phyloP scores from a whole-genome alignment of 2,329 filamentous ascomycete genomes.

The Xylaria arbuscula region DNA sequence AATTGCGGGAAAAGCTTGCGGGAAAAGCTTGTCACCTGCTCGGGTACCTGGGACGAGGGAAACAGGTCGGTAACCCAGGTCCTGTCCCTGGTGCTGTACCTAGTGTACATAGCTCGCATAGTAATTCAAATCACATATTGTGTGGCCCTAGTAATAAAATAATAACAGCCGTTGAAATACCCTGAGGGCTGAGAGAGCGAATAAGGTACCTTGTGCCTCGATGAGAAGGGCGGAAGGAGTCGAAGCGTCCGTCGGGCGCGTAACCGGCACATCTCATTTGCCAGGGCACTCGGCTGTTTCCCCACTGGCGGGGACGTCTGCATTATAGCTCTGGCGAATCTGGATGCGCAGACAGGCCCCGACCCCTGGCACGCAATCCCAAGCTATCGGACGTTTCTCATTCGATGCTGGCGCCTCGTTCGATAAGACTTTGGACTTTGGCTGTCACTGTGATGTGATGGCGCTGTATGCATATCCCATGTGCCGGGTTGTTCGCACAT shows the following conservation, averaged over 20 bases:
- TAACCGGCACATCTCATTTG: conserved; percentile 38
- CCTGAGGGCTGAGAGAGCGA: not conserved
- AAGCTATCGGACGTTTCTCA: conserved; percentile 36
- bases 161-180: conserved; percentile 25
- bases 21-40: not conserved
- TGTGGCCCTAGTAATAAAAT: conserved; percentile 25
- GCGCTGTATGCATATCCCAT: not conserved
- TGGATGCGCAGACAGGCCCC: conserved; percentile 18
- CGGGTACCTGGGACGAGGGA: not conserved
- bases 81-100: too few relatives aligned
- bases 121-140: conserved; percentile 31
- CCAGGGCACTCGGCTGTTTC: conserved; percentile 27
- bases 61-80: not conserved
- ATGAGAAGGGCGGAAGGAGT: conserved; percentile 21
- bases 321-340: conserved; percentile 30
- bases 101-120: too few relatives aligned
- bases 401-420: conserved; percentile 29
- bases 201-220: not conserved
- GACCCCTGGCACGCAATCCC: conserved; percentile 24
- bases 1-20: not conserved
- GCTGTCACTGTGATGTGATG: conserved; percentile 42
- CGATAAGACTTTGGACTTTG: conserved; percentile 23
- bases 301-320: conserved; percentile 21
- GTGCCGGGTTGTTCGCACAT: not conserved
- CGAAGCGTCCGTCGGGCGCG: conserved; percentile 31